These are phyloP conservation scores for Citrullus amarus DNA, from an alignment of 306 rosid genomes.

Conservation along the genomic window DNA sequence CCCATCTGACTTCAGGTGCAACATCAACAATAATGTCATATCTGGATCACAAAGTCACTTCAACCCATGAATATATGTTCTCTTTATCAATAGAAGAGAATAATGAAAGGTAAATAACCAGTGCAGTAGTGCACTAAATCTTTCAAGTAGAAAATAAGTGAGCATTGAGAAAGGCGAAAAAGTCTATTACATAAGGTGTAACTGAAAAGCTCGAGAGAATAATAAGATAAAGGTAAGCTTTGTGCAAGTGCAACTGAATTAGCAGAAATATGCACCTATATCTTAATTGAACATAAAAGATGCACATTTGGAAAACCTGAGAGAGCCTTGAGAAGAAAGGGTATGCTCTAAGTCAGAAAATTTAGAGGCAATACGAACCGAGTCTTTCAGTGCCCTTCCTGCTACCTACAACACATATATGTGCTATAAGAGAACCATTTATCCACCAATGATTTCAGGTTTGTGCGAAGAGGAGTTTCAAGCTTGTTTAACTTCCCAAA, in stretches of 20 bases:
- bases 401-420: constrained; percentile 37
- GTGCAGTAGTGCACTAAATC: neutral
- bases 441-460: neutral
- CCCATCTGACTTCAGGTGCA: constrained; percentile 81
- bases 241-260: neutral
- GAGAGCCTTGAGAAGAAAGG: constrained; percentile 51
- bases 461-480: neutral
- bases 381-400: constrained; percentile 74
- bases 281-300: constrained; percentile 9
- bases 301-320: constrained; percentile 39
- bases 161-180: neutral
- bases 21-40: constrained; percentile 81
- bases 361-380: constrained; percentile 53
- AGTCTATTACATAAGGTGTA: neutral
- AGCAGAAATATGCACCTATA: neutral
- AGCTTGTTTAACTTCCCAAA: neutral
- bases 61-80: constrained; percentile 7
- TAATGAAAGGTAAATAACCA: neutral
- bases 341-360: constrained; percentile 75
- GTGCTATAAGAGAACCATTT: neutral
- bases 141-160: neutral
- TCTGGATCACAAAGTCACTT: constrained; percentile 39
- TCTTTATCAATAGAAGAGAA: constrained; percentile 10
- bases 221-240: neutral
- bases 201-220: neutral